Base-by-base conservation (phyloP, 2,329 filamentous ascomycete genomes). In the Elsinoe perseae region DNA sequence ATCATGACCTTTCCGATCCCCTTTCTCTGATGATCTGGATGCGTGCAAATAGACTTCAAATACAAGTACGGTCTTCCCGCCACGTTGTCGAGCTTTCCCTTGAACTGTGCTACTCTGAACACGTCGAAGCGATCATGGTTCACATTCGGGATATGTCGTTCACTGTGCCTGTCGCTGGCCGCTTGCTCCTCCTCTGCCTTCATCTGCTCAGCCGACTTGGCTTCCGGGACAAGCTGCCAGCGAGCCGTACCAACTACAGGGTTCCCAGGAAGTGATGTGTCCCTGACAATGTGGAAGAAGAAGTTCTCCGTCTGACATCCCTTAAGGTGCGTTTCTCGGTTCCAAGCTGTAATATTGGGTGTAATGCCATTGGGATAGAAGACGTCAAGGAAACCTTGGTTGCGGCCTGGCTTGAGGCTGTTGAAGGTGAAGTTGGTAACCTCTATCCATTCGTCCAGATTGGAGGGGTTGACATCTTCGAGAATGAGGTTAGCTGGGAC, bases 1-100 rank as follows among this genome's bases (percentile, higher is more conserved):
- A 74, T 21, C 30, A 72, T 56, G 43, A 70, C 56, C 9, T 48
- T 61, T 1, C 64, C 72, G 9, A 69, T 70, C 0, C 72, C 72
- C 12, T 66, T 64, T 2, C 68, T 57, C 20, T 70, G 68, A 27
- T 73, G 65, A 7, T 66, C 63, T 0, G 70, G 70, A 58, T 68
- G 63, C 40, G 69, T 71, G 10, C 56, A 59, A 34, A 69, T 58
- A 8, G 63, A 36, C 2, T 43, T 53, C 16, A 64, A 52, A 21
- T 57, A 55, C 14, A 61, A 28, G 42, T 62, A 60, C 2, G 61
- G 56, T 32, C 28, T 46, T 14, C 56, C 60, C 6, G 27, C 55
- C 56, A 61, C 44, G 8, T 48, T 50, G 20, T 59, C 57, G 2
- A 32, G 27, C 52, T 59, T 56, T 4, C 16, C 21, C 25, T 52